Evolutionary conservation across 495 filamentous ascomycete species (phyloP), one percentile per base, ranked within the genome.

Genomic region (Bacidia rubella): DNA sequence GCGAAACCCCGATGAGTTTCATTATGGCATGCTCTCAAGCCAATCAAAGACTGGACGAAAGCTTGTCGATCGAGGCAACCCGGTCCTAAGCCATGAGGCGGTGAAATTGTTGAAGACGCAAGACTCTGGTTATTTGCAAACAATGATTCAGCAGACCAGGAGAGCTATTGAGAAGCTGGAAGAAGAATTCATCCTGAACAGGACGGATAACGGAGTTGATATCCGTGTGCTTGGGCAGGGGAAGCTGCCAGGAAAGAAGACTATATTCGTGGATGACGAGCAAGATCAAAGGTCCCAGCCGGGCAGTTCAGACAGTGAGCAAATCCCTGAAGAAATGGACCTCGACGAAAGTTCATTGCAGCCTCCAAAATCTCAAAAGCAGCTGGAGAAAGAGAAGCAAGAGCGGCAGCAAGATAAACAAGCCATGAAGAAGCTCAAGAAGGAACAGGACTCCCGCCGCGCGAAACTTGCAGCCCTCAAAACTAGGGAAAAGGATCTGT

Each of bases 1-100:
- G 40, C 82, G 87, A 56, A 97, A 98, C 66, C 87, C 90, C 39
- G 92, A 98, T 79, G 89, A 95, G 67, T 98, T 97, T 72, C 81
- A 86, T 68, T 95, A 87, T 62, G 84, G 81, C 22, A 98, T 98
- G 92, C 76, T 93, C 66, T 74, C 70, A 32, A 70, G 62, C 22
- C 75, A 81, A 50, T 79, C 81, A 25, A 76, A 78, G 52, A 74
- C 80, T 17, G 83, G 85, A 4, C 74, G 76, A 57, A 73, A 72
- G 51, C 65, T 75, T 38, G 66, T 79, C 51, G 74, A 79, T 57
- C 64, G 78, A 29, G 68, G 69, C 1, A 73, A 74, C 23, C 63
- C 63, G 39, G 65, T 68, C 21, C 65, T 87, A 49, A 74, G 70
- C 53, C 63, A 73, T 41, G 86, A 93, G 52, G 80, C 82, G 17